These are phyloP conservation scores for Blumeria hordei DNA, from an alignment of 2,329 filamentous ascomycete genomes.

Conservation along the genomic window DNA sequence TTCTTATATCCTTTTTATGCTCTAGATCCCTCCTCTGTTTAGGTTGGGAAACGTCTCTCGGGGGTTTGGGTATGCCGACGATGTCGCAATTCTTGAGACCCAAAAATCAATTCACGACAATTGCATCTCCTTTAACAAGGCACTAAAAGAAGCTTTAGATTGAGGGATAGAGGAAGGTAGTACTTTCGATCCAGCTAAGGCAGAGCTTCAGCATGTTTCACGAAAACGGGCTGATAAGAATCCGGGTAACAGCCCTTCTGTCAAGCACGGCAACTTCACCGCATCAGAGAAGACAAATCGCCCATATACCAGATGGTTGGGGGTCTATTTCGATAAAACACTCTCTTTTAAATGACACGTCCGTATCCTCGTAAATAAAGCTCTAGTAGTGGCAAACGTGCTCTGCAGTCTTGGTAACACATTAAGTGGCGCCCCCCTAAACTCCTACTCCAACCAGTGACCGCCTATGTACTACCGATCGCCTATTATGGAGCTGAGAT, in stretches of 20 bases:
- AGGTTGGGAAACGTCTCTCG: neutral
- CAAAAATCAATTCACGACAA: neutral
- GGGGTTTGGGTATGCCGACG: neutral
- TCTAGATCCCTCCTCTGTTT: neutral
- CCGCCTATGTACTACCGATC: neutral
- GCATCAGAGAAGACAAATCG: neutral
- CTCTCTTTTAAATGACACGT: neutral
- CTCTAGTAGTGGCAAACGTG: neutral
- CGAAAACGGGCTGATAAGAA: neutral
- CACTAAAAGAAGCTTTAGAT: neutral
- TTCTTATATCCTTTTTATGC: neutral
- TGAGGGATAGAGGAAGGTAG: neutral
- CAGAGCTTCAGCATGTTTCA: neutral
- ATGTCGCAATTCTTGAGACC: neutral
- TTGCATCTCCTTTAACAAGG: neutral
- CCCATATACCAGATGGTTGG: neutral
- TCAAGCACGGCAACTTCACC: neutral
- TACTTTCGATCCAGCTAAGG: neutral
- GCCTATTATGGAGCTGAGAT: neutral
- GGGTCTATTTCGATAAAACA: neutral
- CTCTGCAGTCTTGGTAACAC: too few species aligned
- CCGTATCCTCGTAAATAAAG: neutral
- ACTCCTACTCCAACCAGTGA: neutral
- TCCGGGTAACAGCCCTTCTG: neutral
- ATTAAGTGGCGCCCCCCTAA: neutral